Percentiles rank a stretch among this genome's conserved stretches.
These are phyloP conservation scores for Kwoniella sp. DNA, from an alignment of 768 basidiomycete genomes.

Conservation along the genomic window DNA sequence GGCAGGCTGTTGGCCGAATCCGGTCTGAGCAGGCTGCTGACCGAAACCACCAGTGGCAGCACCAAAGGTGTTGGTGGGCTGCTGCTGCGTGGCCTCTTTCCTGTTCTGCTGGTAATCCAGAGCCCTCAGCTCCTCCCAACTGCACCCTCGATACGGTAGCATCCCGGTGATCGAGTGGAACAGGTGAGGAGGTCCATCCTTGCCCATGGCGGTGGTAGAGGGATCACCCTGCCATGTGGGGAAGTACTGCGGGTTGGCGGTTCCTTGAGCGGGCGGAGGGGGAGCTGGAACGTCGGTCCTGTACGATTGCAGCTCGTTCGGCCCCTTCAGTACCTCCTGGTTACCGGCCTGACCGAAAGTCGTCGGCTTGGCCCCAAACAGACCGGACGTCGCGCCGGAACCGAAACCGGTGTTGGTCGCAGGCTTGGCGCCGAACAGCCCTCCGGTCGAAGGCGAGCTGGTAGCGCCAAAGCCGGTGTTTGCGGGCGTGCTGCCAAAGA, in stretches of 20 bases:
- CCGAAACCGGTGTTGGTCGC: conserved; percentile 7
- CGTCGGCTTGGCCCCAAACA: conserved; percentile 54
- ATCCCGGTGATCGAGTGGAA: conserved; percentile 42
- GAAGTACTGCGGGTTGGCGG: conserved; percentile 63
- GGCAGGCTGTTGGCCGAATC: conserved; percentile 27
- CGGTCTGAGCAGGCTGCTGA: conserved; percentile 30
- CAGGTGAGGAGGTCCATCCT: conserved; percentile 55
- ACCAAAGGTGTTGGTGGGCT: conserved; percentile 39
- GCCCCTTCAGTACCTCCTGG: conserved; percentile 29
- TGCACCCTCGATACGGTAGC: conserved; percentile 36
- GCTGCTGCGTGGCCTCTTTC: conserved; percentile 34
- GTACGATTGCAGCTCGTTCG: conserved; percentile 16
- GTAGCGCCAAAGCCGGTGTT: conserved; percentile 32
- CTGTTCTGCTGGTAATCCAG: conserved; percentile 40
- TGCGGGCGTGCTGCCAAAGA: conserved; percentile 22
- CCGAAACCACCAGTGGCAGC: conserved; percentile 39
- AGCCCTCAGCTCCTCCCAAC: conserved; percentile 42
- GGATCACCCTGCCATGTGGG: conserved; percentile 51
- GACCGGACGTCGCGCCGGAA: conserved; percentile 2
- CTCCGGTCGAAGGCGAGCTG: conserved; percentile 16
- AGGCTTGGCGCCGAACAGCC: conserved; percentile 52
- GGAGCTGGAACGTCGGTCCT: conserved; percentile 42
- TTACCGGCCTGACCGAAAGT: conserved; percentile 25
- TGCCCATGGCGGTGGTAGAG: conserved; percentile 41
- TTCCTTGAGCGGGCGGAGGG: conserved; percentile 61